A percentile compares a stretch with the other conserved stretches of the same genome.
Evolutionary conservation across 1,284 basidiomycete species (phyloP).

Genomic region (Volvariella surrecta): DNA sequence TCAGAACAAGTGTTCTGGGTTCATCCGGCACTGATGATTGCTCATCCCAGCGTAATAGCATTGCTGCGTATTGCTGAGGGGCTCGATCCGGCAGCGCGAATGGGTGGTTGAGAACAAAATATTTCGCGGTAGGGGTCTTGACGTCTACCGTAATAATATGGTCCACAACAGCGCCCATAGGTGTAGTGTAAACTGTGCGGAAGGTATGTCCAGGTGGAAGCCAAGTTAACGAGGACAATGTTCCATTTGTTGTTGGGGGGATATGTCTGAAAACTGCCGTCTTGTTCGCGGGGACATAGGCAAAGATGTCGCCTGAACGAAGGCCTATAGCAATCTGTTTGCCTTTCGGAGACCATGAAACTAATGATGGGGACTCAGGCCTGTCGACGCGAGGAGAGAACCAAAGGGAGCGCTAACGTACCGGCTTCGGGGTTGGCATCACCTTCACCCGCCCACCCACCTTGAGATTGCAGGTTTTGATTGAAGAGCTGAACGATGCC

Average conservation of each 20-base stretch:
- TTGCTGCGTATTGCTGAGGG: slow-evolving; percentile 41
- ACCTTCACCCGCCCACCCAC: slow-evolving; percentile 50
- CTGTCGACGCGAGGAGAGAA: slow-evolving; percentile 3
- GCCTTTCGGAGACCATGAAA: slow-evolving; percentile 82
- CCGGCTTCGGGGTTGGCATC: slow-evolving; percentile 47
- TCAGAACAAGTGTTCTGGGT: slow-evolving; percentile 43
- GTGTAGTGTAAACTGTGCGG: slow-evolving; percentile 49
- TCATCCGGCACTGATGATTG: slow-evolving; percentile 26
- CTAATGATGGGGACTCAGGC: slow-evolving; percentile 24
- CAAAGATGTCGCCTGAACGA: slow-evolving; percentile 61
- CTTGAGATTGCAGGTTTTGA: slow-evolving; percentile 40
- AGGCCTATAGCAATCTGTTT: slow-evolving; percentile 79
- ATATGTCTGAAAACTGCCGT: slow-evolving; percentile 50
- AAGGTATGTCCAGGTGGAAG: slow-evolving; percentile 66
- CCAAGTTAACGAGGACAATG: slow-evolving; percentile 58
- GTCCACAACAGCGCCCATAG: slow-evolving; percentile 25
- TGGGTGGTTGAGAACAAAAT: slow-evolving; percentile 41
- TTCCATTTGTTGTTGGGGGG: slow-evolving; percentile 44
- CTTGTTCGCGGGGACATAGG: slow-evolving; percentile 55
- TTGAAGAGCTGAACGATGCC: slow-evolving; percentile 53
- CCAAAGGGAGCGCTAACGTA: slow-evolving; percentile 26
- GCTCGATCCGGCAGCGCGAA: slow-evolving; percentile 42
- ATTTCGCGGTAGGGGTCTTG: slow-evolving; percentile 45
- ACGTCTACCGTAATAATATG: slow-evolving; percentile 53
- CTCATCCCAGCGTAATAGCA: slow-evolving; percentile 55